Evolutionary conservation across 1,284 basidiomycete genomes (phyloP), one percentile per base, ranked within the genome.

Genomic region (Heimioporus punctisporus): DNA sequence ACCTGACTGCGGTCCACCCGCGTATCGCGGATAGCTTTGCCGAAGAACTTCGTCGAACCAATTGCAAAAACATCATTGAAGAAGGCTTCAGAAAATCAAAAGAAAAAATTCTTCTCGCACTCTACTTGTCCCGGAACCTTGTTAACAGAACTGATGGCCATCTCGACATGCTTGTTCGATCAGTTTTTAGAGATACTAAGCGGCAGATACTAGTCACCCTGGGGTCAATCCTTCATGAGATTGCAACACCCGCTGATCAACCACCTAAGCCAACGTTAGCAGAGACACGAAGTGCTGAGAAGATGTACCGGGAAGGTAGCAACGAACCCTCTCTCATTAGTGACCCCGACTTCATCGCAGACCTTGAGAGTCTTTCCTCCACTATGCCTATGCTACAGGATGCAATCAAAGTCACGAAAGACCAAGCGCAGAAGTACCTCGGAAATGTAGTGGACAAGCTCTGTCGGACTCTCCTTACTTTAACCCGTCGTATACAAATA

Each of bases 311-410:
- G 48, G 70, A 70, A 2, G 56, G 64, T 17, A 23, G 48, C 12
- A 54, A 48, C 5, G 49, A 68, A 26, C 24, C 51, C 27, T 58
- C 65, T 46, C 56, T 53, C 34, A 50, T 62, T 2, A 54, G 19
- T 21, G 73, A 76, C 51, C 44, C 55, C 2, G 56, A 70, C 2
- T 77, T 77, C 47, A 51, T 78, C 8, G 40, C 53, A 1, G 52
- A 60, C 31, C 59, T 77, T 2, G 60, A 70, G 30, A 30, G 19
- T n/a, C 46, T 61, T 21, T 52, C 45, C 1, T 46, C 42, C 11
- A 49, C 55, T 10, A 48, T 45, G 21, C 64, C 66, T 31, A 10
- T 48, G 7, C 25, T 70, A 34, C 56, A 57, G n/a, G 59, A 58
- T 6, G 56, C 48, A n/a, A 64, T 68, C 46, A 66, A 61, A 8